Conservation (phyloP, 75 land plant species). For the Sequoia sempervirens region DNA sequence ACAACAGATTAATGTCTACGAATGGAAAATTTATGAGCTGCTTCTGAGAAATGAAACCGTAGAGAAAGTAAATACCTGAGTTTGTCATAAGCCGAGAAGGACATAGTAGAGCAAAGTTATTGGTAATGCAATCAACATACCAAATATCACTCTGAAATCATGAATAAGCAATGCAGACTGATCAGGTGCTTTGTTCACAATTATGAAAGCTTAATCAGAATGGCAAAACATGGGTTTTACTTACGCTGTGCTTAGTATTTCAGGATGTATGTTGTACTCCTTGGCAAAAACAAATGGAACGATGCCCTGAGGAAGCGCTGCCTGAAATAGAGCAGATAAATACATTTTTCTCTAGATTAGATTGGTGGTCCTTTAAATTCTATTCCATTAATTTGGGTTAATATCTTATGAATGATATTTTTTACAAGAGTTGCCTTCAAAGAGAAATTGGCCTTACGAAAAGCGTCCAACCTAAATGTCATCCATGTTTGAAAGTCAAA, state of each 20-base stretch:
- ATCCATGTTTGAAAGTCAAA: no score
- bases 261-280: conserved; percentile 82
- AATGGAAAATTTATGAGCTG: background rate
- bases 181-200: background rate
- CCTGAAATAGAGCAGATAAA: conserved; percentile 32
- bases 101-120: conserved; percentile 25
- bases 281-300: conserved; percentile 89
- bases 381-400: no score
- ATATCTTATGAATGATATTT: no score
- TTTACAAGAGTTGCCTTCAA: no score
- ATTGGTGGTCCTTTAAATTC: background rate
- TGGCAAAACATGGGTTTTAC: background rate
- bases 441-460: no score
- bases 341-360: background rate
- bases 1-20: background rate
- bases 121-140: conserved; percentile 31
- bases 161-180: background rate
- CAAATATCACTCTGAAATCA: conserved; percentile 27
- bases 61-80: background rate
- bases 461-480: no score
- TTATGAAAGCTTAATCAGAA: background rate
- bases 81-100: conserved; percentile 15
- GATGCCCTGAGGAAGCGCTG: conserved; percentile 86
- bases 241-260: conserved; percentile 60
- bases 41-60: background rate